Base-by-base conservation (phyloP, 768 basidiomycete species). In the Russula sp. region DNA sequence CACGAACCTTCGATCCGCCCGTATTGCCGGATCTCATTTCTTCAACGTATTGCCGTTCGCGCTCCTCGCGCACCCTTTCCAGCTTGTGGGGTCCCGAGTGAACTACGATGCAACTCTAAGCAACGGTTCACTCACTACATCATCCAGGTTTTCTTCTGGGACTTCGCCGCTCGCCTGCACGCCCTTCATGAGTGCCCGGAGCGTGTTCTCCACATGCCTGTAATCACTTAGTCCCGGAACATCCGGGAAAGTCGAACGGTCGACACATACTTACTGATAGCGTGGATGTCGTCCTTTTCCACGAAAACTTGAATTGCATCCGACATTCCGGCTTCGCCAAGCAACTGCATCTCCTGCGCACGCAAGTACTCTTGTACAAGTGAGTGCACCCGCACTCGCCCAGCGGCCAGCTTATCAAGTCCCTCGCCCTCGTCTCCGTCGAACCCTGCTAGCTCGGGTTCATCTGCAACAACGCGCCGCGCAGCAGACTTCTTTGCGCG, bases 271-370 rank as follows among this genome's bases (percentile, higher is more conserved):
- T 77, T 81, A 66, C 86, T 83, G 70, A 99, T 96, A 9, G 96
- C 93, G 76, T 94, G 90, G 34, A 83, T 85, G 72, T 97, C 94
- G 69, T 98, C 96, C 79, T 99, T 99, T 73, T 98, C 95, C 61
- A 99, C 95, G 74, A 90, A 98, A 73, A 87, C 81, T 76, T 91
- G 87, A 56, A 99, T 94, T 7, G 97, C 97, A 71, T 94, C 90
- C 43, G 86, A 87, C 88, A 99, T 90, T 29, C 88, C 93, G 45
- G 80, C 79, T 75, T 97, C 94, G 1, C 89, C 91, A 18, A 98
- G 76, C 54, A 98, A 75, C 76, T 97, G 93, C 69, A 98, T 75
- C 72, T 95, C 91, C 75, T 98, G 97, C 53, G 92, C 94, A 7
- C 85, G 79, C 50, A 99, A 75, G 72, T 96, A 98, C 74, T 98